Evolutionary conservation across 805 yeast species (phyloP), one percentile per base, ranked within the genome.

Genomic region (Yarrowia yakushimensis): DNA sequence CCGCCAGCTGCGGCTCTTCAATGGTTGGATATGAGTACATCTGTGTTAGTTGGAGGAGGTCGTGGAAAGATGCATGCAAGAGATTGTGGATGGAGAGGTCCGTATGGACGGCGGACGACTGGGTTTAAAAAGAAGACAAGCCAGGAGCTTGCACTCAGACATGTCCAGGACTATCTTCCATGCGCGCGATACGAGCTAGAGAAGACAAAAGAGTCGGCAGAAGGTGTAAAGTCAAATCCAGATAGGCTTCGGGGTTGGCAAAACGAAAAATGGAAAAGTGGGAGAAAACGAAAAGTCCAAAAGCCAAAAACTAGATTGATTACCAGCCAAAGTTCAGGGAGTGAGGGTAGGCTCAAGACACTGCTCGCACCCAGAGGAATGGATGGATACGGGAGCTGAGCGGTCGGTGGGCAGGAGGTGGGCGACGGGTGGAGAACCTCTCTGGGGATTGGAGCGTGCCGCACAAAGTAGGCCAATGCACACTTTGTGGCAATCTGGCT

Each of bases 111-210:
- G 50, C 23, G 54, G 7, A 36, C 2, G 28, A 7, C 28, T 23
- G 55, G 37, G 55, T 31, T 31, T 31, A 33, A 48, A 20, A 48
- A 33, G 39, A 22, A n/a, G 55, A 20, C 22, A 31, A 12, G 27
- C 39, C 23, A 48, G 55, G 37, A 30, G 37, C 37, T 30, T 46
- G 54, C 37, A 30, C 27, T 43, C 34, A 22, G 28, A 17, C 33
- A 43, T 48, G 42, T 18, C 42, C 41, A 50, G 43, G 31, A 36
- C 59, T 34, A 52, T 52, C 59, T 52, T 52, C 59, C 59, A 52
- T 52, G 59, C 59, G 43, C 42, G 59, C 43, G 59, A 52, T 52
- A 52, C 43, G 59, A 52, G 59, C 59, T 52, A 52, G 43, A 34
- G 55, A 22, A 31, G 55, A 48, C 55, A 48, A 48, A 11, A 48